Evolutionary conservation across 352 stramenopile genomes (phyloP).

Genomic region (Globisporangium acanthophoron): DNA sequence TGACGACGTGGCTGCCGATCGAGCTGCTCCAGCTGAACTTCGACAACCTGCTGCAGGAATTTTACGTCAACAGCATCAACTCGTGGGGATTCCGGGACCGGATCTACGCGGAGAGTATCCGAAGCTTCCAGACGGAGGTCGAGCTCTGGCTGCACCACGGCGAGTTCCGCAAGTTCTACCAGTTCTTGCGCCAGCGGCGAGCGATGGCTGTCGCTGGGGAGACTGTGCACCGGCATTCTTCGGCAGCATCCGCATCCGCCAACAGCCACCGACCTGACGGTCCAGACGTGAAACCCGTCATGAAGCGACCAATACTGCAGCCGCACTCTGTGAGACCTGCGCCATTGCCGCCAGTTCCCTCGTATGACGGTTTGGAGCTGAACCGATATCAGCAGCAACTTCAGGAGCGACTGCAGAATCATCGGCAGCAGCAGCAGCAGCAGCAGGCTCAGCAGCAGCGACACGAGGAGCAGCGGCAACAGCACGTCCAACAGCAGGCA

Average conservation of each 20-base stretch:
- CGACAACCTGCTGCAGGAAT: conserved; percentile 50
- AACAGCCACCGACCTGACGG: neutral
- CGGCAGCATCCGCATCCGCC: neutral
- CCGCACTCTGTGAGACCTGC: neutral
- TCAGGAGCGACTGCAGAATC: neutral
- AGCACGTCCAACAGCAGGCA: neutral
- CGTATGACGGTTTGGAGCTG: neutral
- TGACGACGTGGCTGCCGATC: conserved; percentile 63
- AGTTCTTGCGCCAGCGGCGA: conserved; percentile 25
- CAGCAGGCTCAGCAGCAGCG: conserved; percentile 11
- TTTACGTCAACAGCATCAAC: conserved; percentile 77
- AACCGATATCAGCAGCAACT: neutral
- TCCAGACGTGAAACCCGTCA: conserved; percentile 5
- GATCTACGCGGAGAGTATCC: conserved; percentile 31
- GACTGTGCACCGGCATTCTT: neutral
- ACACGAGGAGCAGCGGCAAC: conserved; percentile 4
- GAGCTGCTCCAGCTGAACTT: conserved; percentile 44
- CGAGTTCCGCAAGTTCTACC: conserved; percentile 64
- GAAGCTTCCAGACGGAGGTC: conserved; percentile 46
- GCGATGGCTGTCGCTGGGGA: neutral
- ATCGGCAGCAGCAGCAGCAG: neutral
- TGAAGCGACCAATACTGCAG: neutral
- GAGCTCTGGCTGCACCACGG: conserved; percentile 69
- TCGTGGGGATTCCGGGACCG: conserved; percentile 59
- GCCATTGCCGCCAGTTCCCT: neutral